These are phyloP conservation scores for Acephala macrosclerotiorum DNA, from an alignment of 2,329 filamentous ascomycete genomes.

Conservation along the genomic window DNA sequence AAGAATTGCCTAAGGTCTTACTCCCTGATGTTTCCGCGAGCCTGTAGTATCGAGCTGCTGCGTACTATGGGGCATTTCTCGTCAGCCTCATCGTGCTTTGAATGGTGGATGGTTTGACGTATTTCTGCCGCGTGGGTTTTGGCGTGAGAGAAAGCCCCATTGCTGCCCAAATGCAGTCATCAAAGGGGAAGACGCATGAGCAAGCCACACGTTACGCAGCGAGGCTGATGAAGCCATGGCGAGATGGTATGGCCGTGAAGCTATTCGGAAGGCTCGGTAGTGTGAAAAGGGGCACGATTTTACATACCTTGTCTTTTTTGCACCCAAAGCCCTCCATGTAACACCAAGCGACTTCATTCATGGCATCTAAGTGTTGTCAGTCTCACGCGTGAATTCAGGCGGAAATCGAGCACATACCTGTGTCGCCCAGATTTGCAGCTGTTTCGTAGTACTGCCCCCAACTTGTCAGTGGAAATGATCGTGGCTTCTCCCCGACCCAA, in stretches of 20 bases:
- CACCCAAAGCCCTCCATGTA: constrained; percentile 96
- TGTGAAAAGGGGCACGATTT: constrained; percentile 15
- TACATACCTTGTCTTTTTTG: constrained; percentile 95
- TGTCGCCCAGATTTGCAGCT: constrained; percentile 93
- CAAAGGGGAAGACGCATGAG: constrained; percentile 32
- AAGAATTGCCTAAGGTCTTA: constrained; percentile 92
- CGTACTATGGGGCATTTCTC: constrained; percentile 61
- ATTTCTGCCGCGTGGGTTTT: constrained; percentile 31
- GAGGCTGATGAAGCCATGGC: constrained; percentile 38
- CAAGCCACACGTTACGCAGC: constrained; percentile 40
- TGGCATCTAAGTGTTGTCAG: constrained; percentile 71
- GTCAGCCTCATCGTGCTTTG: constrained; percentile 55
- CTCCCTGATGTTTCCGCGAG: constrained; percentile 87
- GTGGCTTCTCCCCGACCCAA: constrained; percentile 37
- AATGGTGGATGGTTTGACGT: constrained; percentile 29
- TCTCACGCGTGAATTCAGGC: constrained; percentile 28
- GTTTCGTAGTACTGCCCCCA: constrained; percentile 90
- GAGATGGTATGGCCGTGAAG: constrained; percentile 29
- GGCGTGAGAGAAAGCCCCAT: constrained; percentile 40
- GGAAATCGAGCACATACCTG: constrained; percentile 56
- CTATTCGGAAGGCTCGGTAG: constrained; percentile 37
- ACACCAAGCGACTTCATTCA: constrained; percentile 97
- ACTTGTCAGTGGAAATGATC: constrained; percentile 33
- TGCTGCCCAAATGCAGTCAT: constrained; percentile 54
- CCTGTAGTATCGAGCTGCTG: constrained; percentile 88